Percentiles rank a stretch among this genome's conserved stretches.
Conservation (phyloP, 345 rosid genomes). For the Linum lewisii region DNA sequence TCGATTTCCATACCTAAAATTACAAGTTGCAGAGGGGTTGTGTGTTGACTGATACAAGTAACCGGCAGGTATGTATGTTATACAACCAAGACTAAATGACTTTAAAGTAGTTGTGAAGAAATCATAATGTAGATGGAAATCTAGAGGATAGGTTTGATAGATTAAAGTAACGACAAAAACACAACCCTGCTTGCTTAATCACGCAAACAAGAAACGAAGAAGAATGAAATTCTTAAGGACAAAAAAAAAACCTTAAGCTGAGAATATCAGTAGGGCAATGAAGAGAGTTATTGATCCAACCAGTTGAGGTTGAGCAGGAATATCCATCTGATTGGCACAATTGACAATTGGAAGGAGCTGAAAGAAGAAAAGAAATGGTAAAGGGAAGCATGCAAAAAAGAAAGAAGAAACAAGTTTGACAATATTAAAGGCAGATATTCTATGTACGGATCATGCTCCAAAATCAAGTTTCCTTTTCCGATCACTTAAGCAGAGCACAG, state of each 20-base stretch:
- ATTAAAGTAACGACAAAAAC: neutral
- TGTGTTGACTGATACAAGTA: neutral
- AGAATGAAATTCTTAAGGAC: no score
- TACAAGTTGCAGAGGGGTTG: conserved; percentile 12
- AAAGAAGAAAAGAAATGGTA: conserved; percentile 1
- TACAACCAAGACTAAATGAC: neutral
- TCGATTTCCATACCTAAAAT: conserved; percentile 43
- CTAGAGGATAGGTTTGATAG: neutral
- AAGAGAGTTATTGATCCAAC: conserved; percentile 36
- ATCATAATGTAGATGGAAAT: no score
- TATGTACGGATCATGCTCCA: no score
- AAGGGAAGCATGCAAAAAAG: no score
- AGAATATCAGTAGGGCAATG: conserved; percentile 38
- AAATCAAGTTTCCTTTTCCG: no score
- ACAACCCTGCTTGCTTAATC: no score
- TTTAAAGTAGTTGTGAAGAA: no score
- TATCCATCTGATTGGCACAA: conserved; percentile 46
- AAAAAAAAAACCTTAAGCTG: conserved; percentile 34
- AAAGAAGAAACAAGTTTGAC: no score
- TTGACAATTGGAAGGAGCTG: conserved; percentile 58
- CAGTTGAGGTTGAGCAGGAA: conserved; percentile 35
- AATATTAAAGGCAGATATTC: no score
- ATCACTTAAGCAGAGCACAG: no score
- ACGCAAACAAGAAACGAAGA: no score
- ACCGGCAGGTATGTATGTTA: no score